A percentile compares a stretch with the other conserved stretches of the same genome.
phyloP scores from a whole-genome alignment of 1,284 basidiomycete species.

The Malassezia obtusa region DNA sequence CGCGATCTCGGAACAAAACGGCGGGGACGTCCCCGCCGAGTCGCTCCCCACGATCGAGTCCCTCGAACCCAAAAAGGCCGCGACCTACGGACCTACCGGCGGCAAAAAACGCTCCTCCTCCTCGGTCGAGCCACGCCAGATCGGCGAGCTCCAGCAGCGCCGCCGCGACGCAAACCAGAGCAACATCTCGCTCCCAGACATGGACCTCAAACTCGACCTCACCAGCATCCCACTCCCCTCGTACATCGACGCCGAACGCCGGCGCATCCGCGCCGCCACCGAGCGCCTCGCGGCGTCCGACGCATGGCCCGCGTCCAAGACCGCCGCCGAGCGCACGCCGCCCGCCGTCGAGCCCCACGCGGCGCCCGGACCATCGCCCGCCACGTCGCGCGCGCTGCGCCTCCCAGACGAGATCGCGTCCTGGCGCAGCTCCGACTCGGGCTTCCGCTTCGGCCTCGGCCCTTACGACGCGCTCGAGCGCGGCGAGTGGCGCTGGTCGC shows the following conservation, averaged over 20 bases:
- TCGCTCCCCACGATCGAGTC: too few species aligned
- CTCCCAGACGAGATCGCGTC: too few species aligned
- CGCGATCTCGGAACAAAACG: background rate
- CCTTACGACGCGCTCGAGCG: slow-evolving; percentile 6
- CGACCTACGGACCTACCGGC: background rate
- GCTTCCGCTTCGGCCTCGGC: slow-evolving; percentile 1
- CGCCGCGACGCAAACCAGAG: background rate
- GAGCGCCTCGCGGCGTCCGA: background rate
- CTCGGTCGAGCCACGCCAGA: background rate
- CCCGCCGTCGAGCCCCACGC: background rate
- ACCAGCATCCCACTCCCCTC: background rate
- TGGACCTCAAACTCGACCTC: slow-evolving; percentile 11
- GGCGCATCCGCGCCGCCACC: slow-evolving; percentile 1
- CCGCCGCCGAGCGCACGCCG: background rate
- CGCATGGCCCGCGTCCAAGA: background rate
- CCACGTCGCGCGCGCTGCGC: too few species aligned
- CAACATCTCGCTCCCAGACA: background rate
- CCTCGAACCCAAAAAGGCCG: too few species aligned
- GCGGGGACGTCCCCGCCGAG: too few species aligned
- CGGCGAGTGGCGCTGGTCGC: slow-evolving; percentile 12
- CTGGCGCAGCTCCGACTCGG: background rate
- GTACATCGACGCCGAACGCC: slow-evolving; percentile 11
- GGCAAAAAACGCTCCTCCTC: background rate
- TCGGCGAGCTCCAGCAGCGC: background rate
- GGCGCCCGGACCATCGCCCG: background rate